Percentiles rank a stretch among this genome's conserved stretches.
Evolutionary conservation across 2,329 filamentous ascomycete species (phyloP).

Genomic region (Penicillium verrucosum): DNA sequence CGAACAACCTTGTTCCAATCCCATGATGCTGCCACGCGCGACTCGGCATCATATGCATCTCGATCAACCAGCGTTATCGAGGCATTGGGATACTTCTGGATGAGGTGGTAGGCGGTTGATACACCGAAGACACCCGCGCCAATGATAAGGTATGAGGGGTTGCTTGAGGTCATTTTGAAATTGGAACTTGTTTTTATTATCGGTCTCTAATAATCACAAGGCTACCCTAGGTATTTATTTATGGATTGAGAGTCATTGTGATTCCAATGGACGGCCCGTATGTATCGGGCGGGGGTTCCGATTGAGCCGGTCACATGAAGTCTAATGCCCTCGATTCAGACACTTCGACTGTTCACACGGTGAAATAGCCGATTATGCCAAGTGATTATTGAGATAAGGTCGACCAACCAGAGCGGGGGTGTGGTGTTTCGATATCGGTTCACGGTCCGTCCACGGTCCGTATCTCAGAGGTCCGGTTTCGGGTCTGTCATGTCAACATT

Average conservation of each 20-base stretch:
- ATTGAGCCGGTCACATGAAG: slow-evolving; percentile 19
- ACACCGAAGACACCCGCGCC: slow-evolving; percentile 29
- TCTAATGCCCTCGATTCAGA: not conserved
- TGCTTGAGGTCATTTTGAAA: slow-evolving; percentile 13
- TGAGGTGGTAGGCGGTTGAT: slow-evolving; percentile 29
- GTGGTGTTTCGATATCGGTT: not conserved
- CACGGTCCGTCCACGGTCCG: not conserved
- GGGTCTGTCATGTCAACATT: not conserved
- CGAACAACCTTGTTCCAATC: slow-evolving; percentile 32
- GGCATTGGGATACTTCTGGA: slow-evolving; percentile 29
- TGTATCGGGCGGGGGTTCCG: slow-evolving; percentile 13
- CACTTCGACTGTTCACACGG: not conserved
- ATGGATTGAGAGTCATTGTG: not conserved
- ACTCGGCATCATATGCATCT: slow-evolving; percentile 36
- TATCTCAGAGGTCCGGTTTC: not conserved
- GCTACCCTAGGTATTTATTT: not conserved
- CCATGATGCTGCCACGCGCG: slow-evolving; percentile 32
- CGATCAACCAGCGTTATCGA: slow-evolving; percentile 27
- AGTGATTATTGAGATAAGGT: not conserved
- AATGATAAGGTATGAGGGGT: slow-evolving; percentile 29
- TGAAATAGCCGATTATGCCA: not conserved
- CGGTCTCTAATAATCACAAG: not conserved
- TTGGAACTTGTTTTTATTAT: not conserved
- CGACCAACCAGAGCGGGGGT: not conserved
- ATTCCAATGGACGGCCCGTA: not conserved